These are phyloP conservation scores for Royoungia palumana DNA, from an alignment of 768 basidiomycete species.

Conservation along the genomic window DNA sequence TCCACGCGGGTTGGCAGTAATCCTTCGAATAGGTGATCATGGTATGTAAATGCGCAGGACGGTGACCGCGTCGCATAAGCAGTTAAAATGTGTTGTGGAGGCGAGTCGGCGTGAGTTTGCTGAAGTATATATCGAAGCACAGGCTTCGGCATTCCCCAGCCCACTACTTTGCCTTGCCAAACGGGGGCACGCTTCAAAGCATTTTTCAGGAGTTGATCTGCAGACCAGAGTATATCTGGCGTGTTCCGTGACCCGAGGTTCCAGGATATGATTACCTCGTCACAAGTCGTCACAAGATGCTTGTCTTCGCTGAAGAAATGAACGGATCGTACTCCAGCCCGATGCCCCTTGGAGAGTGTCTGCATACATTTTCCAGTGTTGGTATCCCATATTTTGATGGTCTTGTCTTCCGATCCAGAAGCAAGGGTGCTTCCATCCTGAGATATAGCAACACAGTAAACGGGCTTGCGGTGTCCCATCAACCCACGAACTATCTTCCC, in stretches of 20 bases:
- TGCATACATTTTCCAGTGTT: slow-evolving; percentile 12
- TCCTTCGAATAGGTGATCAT: background rate
- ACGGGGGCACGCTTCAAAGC: background rate
- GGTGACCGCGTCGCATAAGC: slow-evolving; percentile 6
- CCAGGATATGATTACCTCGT: slow-evolving; percentile 10
- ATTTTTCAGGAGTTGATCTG: background rate
- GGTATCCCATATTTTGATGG: slow-evolving; percentile 23
- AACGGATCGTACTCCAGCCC: slow-evolving; percentile 9
- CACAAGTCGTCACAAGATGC: slow-evolving; percentile 5
- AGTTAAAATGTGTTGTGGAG: background rate
- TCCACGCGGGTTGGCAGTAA: background rate
- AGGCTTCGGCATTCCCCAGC: slow-evolving; percentile 2
- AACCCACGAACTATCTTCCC: slow-evolving; percentile 16
- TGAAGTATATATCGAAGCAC: background rate
- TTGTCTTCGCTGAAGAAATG: slow-evolving; percentile 13
- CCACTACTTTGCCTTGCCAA: slow-evolving; percentile 7
- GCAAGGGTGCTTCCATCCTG: slow-evolving; percentile 12
- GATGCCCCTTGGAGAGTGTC: slow-evolving; percentile 16
- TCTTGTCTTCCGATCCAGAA: slow-evolving; percentile 25
- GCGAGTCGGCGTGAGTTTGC: background rate
- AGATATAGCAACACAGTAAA: slow-evolving; percentile 21
- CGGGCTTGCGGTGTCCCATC: slow-evolving; percentile 18
- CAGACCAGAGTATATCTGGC: slow-evolving; percentile 2
- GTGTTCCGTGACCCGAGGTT: slow-evolving; percentile 2
- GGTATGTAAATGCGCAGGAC: slow-evolving; percentile 1